A percentile compares a stretch with the other conserved stretches of the same genome.
These are phyloP conservation scores for Myxozyma vanderwaltii DNA, from an alignment of 805 yeast species.

Conservation along the genomic window DNA sequence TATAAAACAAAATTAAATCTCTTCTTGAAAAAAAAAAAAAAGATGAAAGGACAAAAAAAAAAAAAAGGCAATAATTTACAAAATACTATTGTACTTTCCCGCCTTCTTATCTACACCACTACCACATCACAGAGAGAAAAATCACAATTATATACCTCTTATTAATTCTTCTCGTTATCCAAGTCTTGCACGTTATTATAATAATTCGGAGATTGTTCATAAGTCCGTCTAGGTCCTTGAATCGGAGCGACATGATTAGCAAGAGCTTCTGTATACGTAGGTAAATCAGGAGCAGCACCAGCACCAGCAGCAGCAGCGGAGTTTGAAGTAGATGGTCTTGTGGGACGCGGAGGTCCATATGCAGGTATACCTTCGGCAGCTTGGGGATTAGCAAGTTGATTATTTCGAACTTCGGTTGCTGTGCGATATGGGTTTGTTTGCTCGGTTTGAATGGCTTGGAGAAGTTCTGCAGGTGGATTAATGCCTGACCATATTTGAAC, in stretches of 20 bases:
- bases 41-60: not conserved
- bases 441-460: slow-evolving; percentile 8
- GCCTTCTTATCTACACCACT: no score
- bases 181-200: slow-evolving; percentile 21
- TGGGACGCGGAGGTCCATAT: slow-evolving; percentile 1
- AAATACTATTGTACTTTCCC: not conserved
- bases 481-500: slow-evolving; percentile 31
- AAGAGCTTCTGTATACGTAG: slow-evolving; percentile 31
- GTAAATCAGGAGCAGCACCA: slow-evolving; percentile 8
- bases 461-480: slow-evolving; percentile 23
- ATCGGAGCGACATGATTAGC: slow-evolving; percentile 14
- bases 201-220: slow-evolving; percentile 18
- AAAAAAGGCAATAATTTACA: not conserved
- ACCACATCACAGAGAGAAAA: no score
- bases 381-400: not conserved
- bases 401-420: not conserved
- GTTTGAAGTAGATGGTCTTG: not conserved
- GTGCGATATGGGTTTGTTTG: slow-evolving; percentile 3
- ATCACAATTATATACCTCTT: no score
- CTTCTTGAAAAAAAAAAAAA: not conserved
- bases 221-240: slow-evolving; percentile 26
- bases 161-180: slow-evolving; percentile 19
- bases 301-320: not conserved
- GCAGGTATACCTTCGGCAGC: not conserved
- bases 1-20: not conserved